phyloP scores from a whole-genome alignment of 1,139 yeast species.

The Magnusiomyces magnusii region DNA sequence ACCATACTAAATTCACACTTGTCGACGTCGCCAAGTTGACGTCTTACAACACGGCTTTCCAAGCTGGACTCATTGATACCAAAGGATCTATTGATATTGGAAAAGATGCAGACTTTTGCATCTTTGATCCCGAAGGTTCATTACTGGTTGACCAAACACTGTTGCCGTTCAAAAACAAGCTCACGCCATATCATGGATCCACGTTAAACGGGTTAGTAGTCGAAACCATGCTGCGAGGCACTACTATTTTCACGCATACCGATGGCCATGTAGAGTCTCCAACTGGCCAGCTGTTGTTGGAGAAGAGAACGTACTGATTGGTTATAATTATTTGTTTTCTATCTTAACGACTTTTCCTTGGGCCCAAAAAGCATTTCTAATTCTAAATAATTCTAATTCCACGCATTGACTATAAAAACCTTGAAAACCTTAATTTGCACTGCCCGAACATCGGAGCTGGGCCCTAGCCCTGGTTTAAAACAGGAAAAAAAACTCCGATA shows the following conservation, averaged over 20 bases:
- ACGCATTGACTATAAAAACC: too few relatives aligned
- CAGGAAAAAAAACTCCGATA: slow-evolving; percentile 43
- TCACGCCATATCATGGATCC: slow-evolving; percentile 78
- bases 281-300: slow-evolving; percentile 52
- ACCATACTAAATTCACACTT: slow-evolving; percentile 34
- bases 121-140: slow-evolving; percentile 58
- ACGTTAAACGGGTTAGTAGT: slow-evolving; percentile 61
- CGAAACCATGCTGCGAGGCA: slow-evolving; percentile 74
- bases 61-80: slow-evolving; percentile 63
- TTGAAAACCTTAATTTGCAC: too few relatives aligned
- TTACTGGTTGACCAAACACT: slow-evolving; percentile 53
- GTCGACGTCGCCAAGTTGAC: slow-evolving; percentile 72
- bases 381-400: too few relatives aligned
- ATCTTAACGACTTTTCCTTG: not conserved
- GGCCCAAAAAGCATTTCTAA: too few relatives aligned
- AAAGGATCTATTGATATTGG: slow-evolving; percentile 72
- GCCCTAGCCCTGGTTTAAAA: too few relatives aligned
- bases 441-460: too few relatives aligned
- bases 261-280: slow-evolving; percentile 52
- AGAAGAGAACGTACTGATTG: slow-evolving; percentile 25
- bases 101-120: slow-evolving; percentile 77
- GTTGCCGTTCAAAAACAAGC: slow-evolving; percentile 71
- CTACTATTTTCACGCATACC: slow-evolving; percentile 50
- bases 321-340: not conserved
- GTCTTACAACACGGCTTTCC: slow-evolving; percentile 72